A percentile compares a stretch with the other conserved stretches of the same genome.
These are phyloP conservation scores for Colletotrichum plurivorum DNA, from an alignment of 2,329 filamentous ascomycete genomes.

Conservation along the genomic window DNA sequence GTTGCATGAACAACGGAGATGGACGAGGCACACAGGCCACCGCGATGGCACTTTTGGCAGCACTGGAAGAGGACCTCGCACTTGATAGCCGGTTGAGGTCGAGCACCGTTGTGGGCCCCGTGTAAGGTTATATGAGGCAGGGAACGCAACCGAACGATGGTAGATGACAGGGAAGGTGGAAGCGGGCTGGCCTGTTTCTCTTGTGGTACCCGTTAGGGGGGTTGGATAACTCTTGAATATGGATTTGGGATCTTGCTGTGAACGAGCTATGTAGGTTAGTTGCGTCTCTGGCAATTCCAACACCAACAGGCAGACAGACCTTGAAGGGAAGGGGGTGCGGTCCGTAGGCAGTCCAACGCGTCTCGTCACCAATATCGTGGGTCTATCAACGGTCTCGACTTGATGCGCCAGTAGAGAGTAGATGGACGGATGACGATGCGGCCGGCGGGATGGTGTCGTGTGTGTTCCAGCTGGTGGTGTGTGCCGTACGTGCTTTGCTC, in stretches of 20 bases:
- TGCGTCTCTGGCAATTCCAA: no score
- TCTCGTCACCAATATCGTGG: no score
- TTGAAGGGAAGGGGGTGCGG: no score
- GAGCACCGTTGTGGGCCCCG: conserved; percentile 9
- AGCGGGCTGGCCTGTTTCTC: neutral
- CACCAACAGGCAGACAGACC: no score
- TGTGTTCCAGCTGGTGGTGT: neutral
- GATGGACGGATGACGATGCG: no score
- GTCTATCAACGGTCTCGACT: no score
- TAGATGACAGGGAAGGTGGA: conserved; percentile 11
- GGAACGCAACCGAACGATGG: conserved; percentile 15
- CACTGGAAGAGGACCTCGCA: conserved; percentile 13
- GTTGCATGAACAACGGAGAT: conserved; percentile 28
- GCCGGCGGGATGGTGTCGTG: neutral
- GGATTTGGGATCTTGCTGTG: no score
- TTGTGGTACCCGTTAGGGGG: neutral
- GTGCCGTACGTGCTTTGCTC: neutral
- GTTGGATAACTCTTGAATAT: no score
- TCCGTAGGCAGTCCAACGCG: no score
- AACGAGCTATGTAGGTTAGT: no score
- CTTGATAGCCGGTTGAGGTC: conserved; percentile 7
- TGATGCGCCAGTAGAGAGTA: no score
- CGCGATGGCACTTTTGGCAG: conserved; percentile 19
- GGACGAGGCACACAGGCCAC: conserved; percentile 25
- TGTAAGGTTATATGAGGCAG: conserved; percentile 17